phyloP scores from a whole-genome alignment of 2,329 filamentous ascomycete species.

The Colletotrichum liriopes region DNA sequence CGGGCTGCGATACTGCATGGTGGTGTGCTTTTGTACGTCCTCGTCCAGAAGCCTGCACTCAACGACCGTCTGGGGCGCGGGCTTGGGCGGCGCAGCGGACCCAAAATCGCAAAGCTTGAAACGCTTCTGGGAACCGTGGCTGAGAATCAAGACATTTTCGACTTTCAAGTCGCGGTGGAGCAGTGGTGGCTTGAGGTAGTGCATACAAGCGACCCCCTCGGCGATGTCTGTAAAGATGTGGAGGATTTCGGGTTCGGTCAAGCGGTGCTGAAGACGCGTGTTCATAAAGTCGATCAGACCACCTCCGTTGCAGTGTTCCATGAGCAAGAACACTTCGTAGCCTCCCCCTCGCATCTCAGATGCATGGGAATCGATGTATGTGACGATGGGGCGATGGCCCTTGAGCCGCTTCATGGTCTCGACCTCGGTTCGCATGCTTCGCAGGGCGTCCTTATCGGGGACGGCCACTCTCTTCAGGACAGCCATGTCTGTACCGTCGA shows the following conservation, averaged over 20 bases:
- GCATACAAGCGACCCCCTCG: conserved; percentile 98
- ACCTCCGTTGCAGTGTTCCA: conserved; percentile 97
- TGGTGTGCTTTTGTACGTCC: conserved; percentile 97
- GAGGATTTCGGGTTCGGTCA: conserved; percentile 97
- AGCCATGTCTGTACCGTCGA: conserved; percentile 84
- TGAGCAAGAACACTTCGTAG: conserved; percentile 97
- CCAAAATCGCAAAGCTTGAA: conserved; percentile 99
- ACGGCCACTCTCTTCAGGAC: conserved; percentile 97
- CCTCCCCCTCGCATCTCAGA: conserved; percentile 93
- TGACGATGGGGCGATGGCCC: conserved; percentile 96
- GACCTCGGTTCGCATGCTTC: conserved; percentile 97
- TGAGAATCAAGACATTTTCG: conserved; percentile 94
- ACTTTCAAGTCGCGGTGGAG: conserved; percentile 97
- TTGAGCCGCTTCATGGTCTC: conserved; percentile 99
- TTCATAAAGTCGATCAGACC: conserved; percentile 99
- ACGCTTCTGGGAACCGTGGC: conserved; percentile 74
- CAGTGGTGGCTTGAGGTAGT: conserved; percentile 94
- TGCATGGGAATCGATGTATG: conserved; percentile 98
- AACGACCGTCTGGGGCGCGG: conserved; percentile 87
- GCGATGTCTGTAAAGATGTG: conserved; percentile 97
- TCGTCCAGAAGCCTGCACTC: conserved; percentile 96
- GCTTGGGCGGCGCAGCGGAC: conserved; percentile 86
- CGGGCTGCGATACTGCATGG: conserved; percentile 95
- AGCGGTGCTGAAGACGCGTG: conserved; percentile 92
- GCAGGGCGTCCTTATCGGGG: conserved; percentile 93